Conservation (phyloP, 306 rosid species). For the Rosa rugosa region DNA sequence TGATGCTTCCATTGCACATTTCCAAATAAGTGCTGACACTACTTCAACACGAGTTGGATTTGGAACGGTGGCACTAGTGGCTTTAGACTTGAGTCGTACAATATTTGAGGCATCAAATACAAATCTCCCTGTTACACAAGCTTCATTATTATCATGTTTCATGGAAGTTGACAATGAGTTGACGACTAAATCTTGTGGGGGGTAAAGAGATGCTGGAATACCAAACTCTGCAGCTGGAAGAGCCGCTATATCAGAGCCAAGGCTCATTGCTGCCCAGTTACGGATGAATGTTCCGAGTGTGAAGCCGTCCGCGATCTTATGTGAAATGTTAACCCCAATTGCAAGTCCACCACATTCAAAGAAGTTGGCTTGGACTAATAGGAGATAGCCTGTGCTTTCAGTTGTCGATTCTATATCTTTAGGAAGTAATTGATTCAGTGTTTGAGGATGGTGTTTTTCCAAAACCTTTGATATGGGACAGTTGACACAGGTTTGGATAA, state of each 20-base stretch:
- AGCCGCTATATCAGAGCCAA: neutral
- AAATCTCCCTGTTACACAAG: neutral
- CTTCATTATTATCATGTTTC: neutral
- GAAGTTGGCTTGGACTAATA: slow-evolving; percentile 28
- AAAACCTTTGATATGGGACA: slow-evolving; percentile 25
- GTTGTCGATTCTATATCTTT: neutral
- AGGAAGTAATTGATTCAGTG: slow-evolving; percentile 26
- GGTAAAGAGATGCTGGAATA: too few relatives aligned
- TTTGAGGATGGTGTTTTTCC: slow-evolving; percentile 6
- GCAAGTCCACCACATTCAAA: slow-evolving; percentile 51
- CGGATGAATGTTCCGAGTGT: slow-evolving; percentile 29
- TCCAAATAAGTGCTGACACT: neutral
- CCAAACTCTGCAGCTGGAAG: neutral
- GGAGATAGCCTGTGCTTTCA: slow-evolving; percentile 20
- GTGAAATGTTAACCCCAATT: slow-evolving; percentile 35
- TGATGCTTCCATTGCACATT: neutral
- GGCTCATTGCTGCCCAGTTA: slow-evolving; percentile 23
- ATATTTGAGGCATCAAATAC: neutral
- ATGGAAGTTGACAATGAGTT: neutral
- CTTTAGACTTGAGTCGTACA: neutral
- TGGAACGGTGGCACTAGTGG: neutral
- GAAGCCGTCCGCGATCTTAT: slow-evolving; percentile 34
- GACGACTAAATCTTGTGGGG: neutral
- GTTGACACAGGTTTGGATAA: slow-evolving; percentile 24
- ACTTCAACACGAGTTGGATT: neutral